Evolutionary conservation across 805 yeast genomes (phyloP).

Genomic region (Wickerhamomyces chambardii): DNA sequence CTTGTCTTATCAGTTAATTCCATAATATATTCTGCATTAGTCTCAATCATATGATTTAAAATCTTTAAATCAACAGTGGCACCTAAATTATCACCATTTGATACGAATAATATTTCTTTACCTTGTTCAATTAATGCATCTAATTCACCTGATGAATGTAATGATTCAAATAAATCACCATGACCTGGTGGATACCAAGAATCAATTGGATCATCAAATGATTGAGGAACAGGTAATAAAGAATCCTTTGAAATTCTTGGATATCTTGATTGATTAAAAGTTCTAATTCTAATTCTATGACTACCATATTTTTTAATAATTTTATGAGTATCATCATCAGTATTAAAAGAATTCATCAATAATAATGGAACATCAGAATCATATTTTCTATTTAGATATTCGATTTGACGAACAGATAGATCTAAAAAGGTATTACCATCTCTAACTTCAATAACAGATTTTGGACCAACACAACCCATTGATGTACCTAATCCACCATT

Average conservation of each 20-base stretch:
- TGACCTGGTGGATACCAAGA: constrained; percentile 99
- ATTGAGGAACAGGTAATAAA: constrained; percentile 87
- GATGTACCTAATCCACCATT: constrained; percentile 99
- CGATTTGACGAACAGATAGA: constrained; percentile 93
- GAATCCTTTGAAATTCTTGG: constrained; percentile 96
- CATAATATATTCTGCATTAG: constrained; percentile 93
- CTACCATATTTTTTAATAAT: constrained; percentile 96
- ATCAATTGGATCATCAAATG: constrained; percentile 63
- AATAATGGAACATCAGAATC: constrained; percentile 92
- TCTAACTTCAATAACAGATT: constrained; percentile 95
- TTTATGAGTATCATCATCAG: constrained; percentile 90
- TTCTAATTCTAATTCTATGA: constrained; percentile 88
- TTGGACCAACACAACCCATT: constrained; percentile 99
- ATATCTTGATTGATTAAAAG: constrained; percentile 96
- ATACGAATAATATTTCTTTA: constrained; percentile 89
- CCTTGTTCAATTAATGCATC: constrained; percentile 88
- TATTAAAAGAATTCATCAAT: constrained; percentile 97
- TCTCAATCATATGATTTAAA: constrained; percentile 85
- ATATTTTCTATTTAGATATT: constrained; percentile 81
- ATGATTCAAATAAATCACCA: constrained; percentile 92
- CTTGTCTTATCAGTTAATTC: constrained; percentile 98
- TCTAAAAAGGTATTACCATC: constrained; percentile 97
- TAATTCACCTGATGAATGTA: constrained; percentile 84
- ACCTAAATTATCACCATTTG: constrained; percentile 97
- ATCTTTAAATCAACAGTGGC: constrained; percentile 94